Evolutionary conservation across 306 rosid species (phyloP), one percentile per base, ranked within the genome.

Genomic region (Lathyrus oleraceus): DNA sequence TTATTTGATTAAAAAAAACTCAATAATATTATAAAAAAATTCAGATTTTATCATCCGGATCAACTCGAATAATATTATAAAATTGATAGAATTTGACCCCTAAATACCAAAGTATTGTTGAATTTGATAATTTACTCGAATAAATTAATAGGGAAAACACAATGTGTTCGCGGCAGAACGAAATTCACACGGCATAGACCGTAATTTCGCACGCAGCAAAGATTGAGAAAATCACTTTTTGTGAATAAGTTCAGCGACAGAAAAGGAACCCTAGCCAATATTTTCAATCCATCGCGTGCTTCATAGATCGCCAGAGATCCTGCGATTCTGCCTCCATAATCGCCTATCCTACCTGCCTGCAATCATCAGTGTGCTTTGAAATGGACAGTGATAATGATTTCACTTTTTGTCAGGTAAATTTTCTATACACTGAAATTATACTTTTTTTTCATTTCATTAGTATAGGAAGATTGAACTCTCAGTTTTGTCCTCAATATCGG

Each of bases 341-440:
- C 16, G 3, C 36, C 28, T 51, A 8, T 9, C 8, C 51, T 45
- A n/a, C 8, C 8, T 5, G 0, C 51, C 51, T 17, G 52, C 52
- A 45, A 32, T 57, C 39, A 57, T 45, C 20, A 20, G 35, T 48
- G 68, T 44, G 19, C 27, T 71, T 43, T 25, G 25, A 39, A 39
- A 94, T 90, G 99, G 97, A 87, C 43, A 52, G 6, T 23, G 84
- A 88, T 38, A 8, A 78, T n/a, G 99, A 94, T 77, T 94, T 91
- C 85, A 91, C 97, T 6, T 88, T 94, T 84, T 90, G 92, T 69
- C 88, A 88, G 94, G 96, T 35, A 35, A 35, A 30, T 30, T 30
- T 30, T 30, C 35, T 30, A 0, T 4, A 30, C 35, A 4, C 35
- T 30, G 7, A 5, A 30, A 30, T 30, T 30, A 4, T 30, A 30